Base-by-base conservation (phyloP, 768 basidiomycete species). In the Suillus placidus region DNA sequence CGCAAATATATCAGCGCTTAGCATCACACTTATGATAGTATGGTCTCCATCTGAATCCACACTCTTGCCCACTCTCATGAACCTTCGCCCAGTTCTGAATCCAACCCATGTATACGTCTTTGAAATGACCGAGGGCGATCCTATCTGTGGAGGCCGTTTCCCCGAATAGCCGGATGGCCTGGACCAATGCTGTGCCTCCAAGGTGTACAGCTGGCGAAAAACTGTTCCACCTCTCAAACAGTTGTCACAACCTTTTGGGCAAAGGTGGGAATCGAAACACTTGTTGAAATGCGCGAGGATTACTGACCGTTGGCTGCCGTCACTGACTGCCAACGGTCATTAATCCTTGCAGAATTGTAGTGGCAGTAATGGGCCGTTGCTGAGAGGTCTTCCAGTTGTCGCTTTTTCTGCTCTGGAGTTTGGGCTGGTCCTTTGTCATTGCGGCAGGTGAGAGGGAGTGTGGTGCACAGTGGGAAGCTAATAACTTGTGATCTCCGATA, bases 281-380 rank as follows among this genome's bases (percentile, higher is more conserved):
- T 99, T 93, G 67, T 87, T 88, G 70, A 97, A 99, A 76, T 93
- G 93, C n/a, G 84, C 83, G 20, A 99, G 85, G n/a, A 98, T 81
- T 70, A 94, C 92, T 6, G 86, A 83, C 3, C 97, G 90, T 97
- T n/a, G 89, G 72, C 97, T 94, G 65, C 78, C 2, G 26, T 26
- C 26, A 26, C 26, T 26, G 26, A 26, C 26, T 2, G 26, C 26
- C 26, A 26, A 26, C 26, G 26, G 26, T 26, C 26, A 26, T 26
- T 26, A 26, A 26, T 26, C 26, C 26, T 26, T 2, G 26, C 26
- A 26, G 26, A 26, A 26, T 26, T 26, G 26, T 26, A 26, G 26
- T 26, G 73, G 76, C 93, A 95, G 77, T 89, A 99, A 64, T 86
- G 80, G n/a, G 89, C 82, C 61, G 99, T 93, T 14, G 84, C 84